Conservation (phyloP, 345 rosid species). For the Gossypium anomalum region DNA sequence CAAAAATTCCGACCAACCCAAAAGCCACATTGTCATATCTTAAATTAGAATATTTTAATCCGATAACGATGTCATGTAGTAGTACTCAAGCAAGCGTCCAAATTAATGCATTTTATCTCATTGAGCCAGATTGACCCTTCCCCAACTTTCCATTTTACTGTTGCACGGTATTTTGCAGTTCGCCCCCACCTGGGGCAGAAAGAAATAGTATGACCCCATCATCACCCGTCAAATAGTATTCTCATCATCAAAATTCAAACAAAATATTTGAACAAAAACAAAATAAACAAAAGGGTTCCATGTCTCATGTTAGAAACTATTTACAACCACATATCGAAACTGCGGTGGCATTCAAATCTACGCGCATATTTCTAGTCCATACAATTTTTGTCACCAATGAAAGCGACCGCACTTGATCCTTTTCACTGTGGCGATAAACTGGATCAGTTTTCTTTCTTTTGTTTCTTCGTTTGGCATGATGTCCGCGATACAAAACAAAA, state of each 20-base stretch:
- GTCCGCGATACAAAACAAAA: background rate
- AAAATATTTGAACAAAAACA: background rate
- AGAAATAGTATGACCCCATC: background rate
- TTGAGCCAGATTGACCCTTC: background rate
- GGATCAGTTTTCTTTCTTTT: background rate
- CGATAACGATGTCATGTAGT: too few species aligned
- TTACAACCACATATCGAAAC: slow-evolving; percentile 38
- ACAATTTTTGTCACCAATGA: background rate
- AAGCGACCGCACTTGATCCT: background rate
- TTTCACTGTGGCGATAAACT: background rate
- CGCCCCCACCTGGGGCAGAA: background rate
- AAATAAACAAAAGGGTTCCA: background rate
- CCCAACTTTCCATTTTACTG: background rate
- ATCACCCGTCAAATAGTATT: background rate
- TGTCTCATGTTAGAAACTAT: slow-evolving; percentile 16
- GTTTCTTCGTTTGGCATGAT: background rate
- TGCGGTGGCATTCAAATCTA: slow-evolving; percentile 21
- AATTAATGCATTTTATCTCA: too few species aligned
- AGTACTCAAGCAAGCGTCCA: too few species aligned
- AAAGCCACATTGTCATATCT: too few species aligned
- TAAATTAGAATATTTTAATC: too few species aligned
- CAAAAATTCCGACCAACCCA: too few species aligned
- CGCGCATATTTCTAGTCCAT: slow-evolving; percentile 24
- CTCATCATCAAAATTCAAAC: background rate
- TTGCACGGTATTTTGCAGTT: background rate